Evolutionary conservation across 352 stramenopile genomes (phyloP), one percentile per base, ranked within the genome.

Genomic region (Blastocystis hominis): DNA sequence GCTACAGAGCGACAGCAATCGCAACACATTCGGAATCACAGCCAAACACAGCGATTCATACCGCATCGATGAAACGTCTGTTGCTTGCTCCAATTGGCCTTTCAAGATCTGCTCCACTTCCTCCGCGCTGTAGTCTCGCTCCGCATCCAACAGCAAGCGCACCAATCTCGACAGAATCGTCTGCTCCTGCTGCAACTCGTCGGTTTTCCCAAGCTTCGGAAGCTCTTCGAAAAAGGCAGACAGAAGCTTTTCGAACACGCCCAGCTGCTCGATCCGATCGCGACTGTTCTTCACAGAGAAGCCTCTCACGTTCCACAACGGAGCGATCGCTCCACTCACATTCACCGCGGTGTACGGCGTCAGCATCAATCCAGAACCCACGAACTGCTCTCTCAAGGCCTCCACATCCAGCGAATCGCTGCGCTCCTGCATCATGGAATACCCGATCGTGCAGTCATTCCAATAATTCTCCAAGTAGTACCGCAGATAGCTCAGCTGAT

Each of bases 391-490:
- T 63, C 72, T 36, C 40, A 38, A 24, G 10, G 20, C 17, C 17
- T 44, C 20, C 38, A 68, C 72, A 46, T 84, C 72, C 24, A 30
- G 24, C 24, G 24, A 30, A 30, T 30, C 24, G 24, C 24, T 30
- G 24, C 24, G 24, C 34, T 77, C 66, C 72, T 84, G 72, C 34
- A 66, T n/a, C 34, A 84, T 68, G 24, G 24, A 53, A 40, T 64
- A 64, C 1, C 72, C 72, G 4, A 68, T 30, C 20, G 38, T 38
- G 24, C 20, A 63, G 15, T 84, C 72, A 40, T 1, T 53, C 72
- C 72, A 84, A 34, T 84, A 84, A 53, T 69, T 69, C 38, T 84
- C 72, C 50, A 84, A 34, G 13, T 84, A 84, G 38, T 42, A 66
- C 20, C 72, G 72, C 5, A 84, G 72, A 30, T 68, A 84, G 13